Evolutionary conservation across 2,329 filamentous ascomycete genomes (phyloP).

Genomic region (Talaromyces amestolkiae): DNA sequence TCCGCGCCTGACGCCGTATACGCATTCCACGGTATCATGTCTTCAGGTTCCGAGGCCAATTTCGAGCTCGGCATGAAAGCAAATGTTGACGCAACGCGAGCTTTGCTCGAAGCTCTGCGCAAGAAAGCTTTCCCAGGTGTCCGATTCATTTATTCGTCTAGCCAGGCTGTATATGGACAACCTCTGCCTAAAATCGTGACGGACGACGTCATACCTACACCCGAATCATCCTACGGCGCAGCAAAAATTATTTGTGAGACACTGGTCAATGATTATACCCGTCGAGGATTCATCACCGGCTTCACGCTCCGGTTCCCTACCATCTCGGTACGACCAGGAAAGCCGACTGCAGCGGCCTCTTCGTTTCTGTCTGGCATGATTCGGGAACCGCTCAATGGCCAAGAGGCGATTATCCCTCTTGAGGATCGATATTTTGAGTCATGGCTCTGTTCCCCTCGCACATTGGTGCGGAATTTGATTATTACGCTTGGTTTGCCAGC

Average conservation of each 20-base stretch:
- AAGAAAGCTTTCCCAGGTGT: slow-evolving; percentile 50
- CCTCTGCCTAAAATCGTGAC: slow-evolving; percentile 55
- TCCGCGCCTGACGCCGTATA: slow-evolving; percentile 55
- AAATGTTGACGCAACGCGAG: slow-evolving; percentile 60
- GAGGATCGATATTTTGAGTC: slow-evolving; percentile 51
- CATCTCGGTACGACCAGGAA: slow-evolving; percentile 60
- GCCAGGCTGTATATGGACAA: slow-evolving; percentile 62
- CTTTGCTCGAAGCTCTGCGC: slow-evolving; percentile 54
- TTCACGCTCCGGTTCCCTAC: slow-evolving; percentile 61
- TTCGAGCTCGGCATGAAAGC: slow-evolving; percentile 59
- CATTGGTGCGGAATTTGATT: slow-evolving; percentile 54
- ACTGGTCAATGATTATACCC: slow-evolving; percentile 62
- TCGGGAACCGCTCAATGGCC: slow-evolving; percentile 59
- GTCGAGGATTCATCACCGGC: slow-evolving; percentile 58
- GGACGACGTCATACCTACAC: slow-evolving; percentile 55
- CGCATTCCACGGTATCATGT: slow-evolving; percentile 68
- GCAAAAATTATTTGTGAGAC: slow-evolving; percentile 64
- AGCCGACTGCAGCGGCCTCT: slow-evolving; percentile 60
- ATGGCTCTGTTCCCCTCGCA: slow-evolving; percentile 56
- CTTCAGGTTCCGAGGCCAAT: slow-evolving; percentile 60
- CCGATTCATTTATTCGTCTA: slow-evolving; percentile 61
- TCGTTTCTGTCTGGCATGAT: slow-evolving; percentile 64
- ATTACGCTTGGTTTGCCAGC: slow-evolving; percentile 47
- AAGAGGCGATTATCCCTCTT: slow-evolving; percentile 53
- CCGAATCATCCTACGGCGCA: slow-evolving; percentile 61